Percentiles rank a stretch among this genome's conserved stretches.
phyloP scores from a whole-genome alignment of 768 basidiomycete genomes.

The Astraeus odoratus region DNA sequence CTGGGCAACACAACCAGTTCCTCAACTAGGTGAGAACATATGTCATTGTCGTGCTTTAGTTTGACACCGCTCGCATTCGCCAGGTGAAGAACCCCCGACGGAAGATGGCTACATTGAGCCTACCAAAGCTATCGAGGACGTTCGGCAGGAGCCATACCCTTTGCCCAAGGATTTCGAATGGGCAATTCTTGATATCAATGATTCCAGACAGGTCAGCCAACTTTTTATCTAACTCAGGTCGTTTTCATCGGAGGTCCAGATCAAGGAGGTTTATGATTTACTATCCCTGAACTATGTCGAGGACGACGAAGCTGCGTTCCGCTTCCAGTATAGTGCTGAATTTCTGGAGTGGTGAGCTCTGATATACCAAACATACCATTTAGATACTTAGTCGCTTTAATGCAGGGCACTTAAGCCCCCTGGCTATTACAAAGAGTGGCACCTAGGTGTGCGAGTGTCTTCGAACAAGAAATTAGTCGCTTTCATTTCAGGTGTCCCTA shows the following conservation, averaged over 20 bases:
- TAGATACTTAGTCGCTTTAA: neutral
- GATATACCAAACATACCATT: neutral
- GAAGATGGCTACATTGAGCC: slow-evolving; percentile 90
- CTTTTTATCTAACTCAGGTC: neutral
- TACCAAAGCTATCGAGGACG: slow-evolving; percentile 64
- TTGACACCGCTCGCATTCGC: slow-evolving; percentile 1
- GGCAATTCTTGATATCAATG: slow-evolving; percentile 72
- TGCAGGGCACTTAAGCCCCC: slow-evolving; percentile 90
- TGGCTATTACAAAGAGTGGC: slow-evolving; percentile 92
- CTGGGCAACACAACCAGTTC: slow-evolving; percentile 96
- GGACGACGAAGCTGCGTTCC: slow-evolving; percentile 92
- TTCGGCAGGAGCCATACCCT: slow-evolving; percentile 82
- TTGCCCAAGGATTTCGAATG: slow-evolving; percentile 93
- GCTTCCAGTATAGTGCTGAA: slow-evolving; percentile 93
- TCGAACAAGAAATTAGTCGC: slow-evolving; percentile 92
- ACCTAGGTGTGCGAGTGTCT: slow-evolving; percentile 87
- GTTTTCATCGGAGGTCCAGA: slow-evolving; percentile 34
- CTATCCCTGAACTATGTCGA: slow-evolving; percentile 94
- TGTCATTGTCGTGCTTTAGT: neutral
- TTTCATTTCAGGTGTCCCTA: slow-evolving; percentile 91
- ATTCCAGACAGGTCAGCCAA: slow-evolving; percentile 59
- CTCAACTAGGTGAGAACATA: slow-evolving; percentile 57
- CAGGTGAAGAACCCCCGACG: slow-evolving; percentile 56
- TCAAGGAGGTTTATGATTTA: slow-evolving; percentile 87
- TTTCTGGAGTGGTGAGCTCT: slow-evolving; percentile 76